Evolutionary conservation across 2,329 filamentous ascomycete species (phyloP), one percentile per base, ranked within the genome.

Genomic region (Paracoccidioides lutzii): DNA sequence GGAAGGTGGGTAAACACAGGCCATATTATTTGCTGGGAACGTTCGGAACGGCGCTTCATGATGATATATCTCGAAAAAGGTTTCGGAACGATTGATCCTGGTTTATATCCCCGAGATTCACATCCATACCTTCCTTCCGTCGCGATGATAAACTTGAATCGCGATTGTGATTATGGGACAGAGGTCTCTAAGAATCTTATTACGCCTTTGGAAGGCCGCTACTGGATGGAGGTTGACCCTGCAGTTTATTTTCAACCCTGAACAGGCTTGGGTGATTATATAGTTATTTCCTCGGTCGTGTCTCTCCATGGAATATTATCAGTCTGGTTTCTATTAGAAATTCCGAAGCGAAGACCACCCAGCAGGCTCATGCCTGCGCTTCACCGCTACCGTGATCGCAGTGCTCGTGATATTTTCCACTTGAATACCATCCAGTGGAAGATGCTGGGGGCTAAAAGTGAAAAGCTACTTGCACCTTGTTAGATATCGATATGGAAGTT

Each of bases 1-100:
- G 46, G 41, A 52, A 52, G 55, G n/a, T 72, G 68, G 67, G 58
- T 60, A 44, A 57, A 62, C 41, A 68, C 69, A 1, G 70, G 68
- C 5, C 66, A 73, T 55, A 65, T 72, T 30, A 62, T 72, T 51
- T 63, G 64, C 33, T 71, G 66, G 66, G 69, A 73, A 57, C 66
- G 70, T 38, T 59, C 59, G 53, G 59, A 58, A 42, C 61, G 63
- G 12, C 60, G 62, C 43, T 62, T 70, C 54, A 53, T 70, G 32
- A 57, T 65, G 32, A 52, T 72, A 5, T 69, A 62, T 59, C 59
- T 66, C 40, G 68, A 67, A 42, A 60, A 63, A 55, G 56, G 54
- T 42, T 54, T 55, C 33, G 63, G 64, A 3, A 46, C 62, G 30
- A 59, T 69, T 15, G 58, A 62, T 51, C 56, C 57, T 15, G 66